A percentile compares a stretch with the other conserved stretches of the same genome.
Conservation (phyloP, 2,329 filamentous ascomycete genomes). For the Proliferodiscus dingleyae region DNA sequence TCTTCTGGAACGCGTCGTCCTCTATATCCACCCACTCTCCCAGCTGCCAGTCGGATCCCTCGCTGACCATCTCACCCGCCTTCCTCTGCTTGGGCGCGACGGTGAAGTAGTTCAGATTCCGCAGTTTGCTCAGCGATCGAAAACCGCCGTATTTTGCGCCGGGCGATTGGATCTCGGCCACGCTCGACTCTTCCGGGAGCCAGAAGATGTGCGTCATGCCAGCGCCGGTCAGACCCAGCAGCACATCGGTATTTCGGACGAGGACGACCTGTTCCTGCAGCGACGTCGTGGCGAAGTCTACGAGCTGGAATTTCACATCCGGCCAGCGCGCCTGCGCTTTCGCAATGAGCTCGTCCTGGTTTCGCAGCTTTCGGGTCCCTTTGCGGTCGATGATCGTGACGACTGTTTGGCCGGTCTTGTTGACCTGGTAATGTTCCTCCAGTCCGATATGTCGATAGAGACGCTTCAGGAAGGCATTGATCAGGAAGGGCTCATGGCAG, state of each 20-base stretch:
- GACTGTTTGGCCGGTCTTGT: conserved; percentile 1
- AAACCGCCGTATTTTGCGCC: conserved; percentile 7
- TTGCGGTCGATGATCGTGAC: conserved; percentile 24
- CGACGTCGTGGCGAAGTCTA: conserved; percentile 18
- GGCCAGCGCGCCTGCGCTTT: conserved; percentile 16
- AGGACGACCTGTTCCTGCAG: conserved; percentile 23
- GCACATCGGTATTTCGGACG: conserved; percentile 18
- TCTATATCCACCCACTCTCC: conserved; percentile 19
- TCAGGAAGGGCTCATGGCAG: conserved; percentile 11
- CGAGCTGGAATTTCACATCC: conserved; percentile 13
- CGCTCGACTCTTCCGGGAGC: conserved; percentile 20
- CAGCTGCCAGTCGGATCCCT: conserved; percentile 16
- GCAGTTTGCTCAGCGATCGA: conserved; percentile 9
- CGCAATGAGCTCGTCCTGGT: conserved; percentile 12
- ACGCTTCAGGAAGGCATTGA: conserved; percentile 14
- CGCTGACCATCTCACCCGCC: conserved; percentile 1
- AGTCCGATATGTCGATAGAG: conserved; percentile 12
- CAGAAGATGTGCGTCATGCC: conserved; percentile 27
- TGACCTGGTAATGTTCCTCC: neutral
- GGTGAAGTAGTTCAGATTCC: conserved; percentile 13
- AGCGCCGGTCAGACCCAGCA: conserved; percentile 25
- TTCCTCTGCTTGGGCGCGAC: conserved; percentile 2
- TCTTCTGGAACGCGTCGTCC: conserved; percentile 15
- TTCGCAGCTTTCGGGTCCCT: conserved; percentile 18
- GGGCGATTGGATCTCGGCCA: conserved; percentile 15